phyloP scores from a whole-genome alignment of 768 basidiomycete genomes.

The Astraeus odoratus region DNA sequence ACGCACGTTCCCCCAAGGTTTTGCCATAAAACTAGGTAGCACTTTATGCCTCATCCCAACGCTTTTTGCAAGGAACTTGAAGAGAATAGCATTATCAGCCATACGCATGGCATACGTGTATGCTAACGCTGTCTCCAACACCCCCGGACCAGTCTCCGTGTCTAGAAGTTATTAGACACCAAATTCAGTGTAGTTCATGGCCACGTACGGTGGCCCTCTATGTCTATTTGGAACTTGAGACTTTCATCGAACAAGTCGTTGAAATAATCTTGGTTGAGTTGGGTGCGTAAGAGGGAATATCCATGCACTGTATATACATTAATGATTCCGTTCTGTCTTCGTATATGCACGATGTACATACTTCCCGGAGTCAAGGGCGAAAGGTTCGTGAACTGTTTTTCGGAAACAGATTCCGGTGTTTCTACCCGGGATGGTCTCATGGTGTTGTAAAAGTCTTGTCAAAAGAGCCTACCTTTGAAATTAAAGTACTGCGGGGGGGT shows the following conservation, averaged over 20 bases:
- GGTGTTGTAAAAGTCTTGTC: background rate
- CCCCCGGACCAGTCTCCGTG: constrained; percentile 90
- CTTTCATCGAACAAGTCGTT: constrained; percentile 78
- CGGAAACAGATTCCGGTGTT: constrained; percentile 64
- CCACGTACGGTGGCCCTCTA: constrained; percentile 80
- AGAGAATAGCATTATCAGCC: constrained; percentile 89
- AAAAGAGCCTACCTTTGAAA: constrained; percentile 61
- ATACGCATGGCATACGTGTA: constrained; percentile 75
- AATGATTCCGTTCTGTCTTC: background rate
- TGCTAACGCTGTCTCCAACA: constrained; percentile 80
- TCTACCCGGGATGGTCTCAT: constrained; percentile 39
- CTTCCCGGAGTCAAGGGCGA: constrained; percentile 88
- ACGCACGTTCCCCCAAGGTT: constrained; percentile 88
- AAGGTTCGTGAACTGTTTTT: constrained; percentile 73
- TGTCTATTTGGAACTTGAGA: constrained; percentile 60
- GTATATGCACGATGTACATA: constrained; percentile 33
- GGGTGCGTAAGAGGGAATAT: constrained; percentile 87
- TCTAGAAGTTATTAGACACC: constrained; percentile 36
- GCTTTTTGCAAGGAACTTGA: constrained; percentile 90
- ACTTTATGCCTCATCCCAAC: constrained; percentile 84
- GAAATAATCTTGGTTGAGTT: constrained; percentile 87
- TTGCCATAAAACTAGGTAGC: constrained; percentile 97
- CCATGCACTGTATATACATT: constrained; percentile 71
- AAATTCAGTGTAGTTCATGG: background rate
- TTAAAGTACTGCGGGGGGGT: constrained; percentile 63